Evolutionary conservation across 768 basidiomycete species (phyloP), one percentile per base, ranked within the genome.

Genomic region (Tricholoma bakamatsutake): DNA sequence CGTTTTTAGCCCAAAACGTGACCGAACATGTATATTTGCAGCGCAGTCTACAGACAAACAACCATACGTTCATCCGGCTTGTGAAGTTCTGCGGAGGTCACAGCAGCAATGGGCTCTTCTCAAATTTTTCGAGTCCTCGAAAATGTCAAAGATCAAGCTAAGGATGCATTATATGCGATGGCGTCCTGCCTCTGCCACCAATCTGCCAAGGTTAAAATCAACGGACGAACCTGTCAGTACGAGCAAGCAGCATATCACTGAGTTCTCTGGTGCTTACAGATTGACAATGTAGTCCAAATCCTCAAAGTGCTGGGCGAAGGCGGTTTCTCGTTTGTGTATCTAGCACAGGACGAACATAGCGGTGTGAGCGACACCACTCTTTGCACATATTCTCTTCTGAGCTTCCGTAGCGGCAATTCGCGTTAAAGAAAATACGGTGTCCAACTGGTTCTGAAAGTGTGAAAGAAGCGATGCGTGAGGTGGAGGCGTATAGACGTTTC

Each of bases 381-480:
- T 24, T 55, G 37, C 51, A 40, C 17, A 15, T 31, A 17, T 17
- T 17, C 42, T 53, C 34, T 48, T 27, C 24, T 35, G 46, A 31
- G 39, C 49, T 13, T 54, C 63, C 65, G 1, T 70, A 93, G 82
- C 81, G 94, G 59, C 84, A 91, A 76, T 98, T 96, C 63, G 97
- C 97, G 0, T 76, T 99, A 59, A 99, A 99, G 78, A 98, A 97
- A 73, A 95, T 97, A 66, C 80, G 93, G 43, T 95, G 93, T 76
- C 93, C 92, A 1, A 88, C 87, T 40, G 93, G 93, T 7, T 76
- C 82, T 5, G 93, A 96, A 53, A 87, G 86, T 9, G 93, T 98
- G 55, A 87, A 88, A 64, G 91, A 93, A 67, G 90, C 85, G 4
- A 87, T 93, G 89, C 78, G 84, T 50, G 92, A 93, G 68, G 87